Conservation (phyloP, 345 rosid species). For the Melaleuca alternifolia region DNA sequence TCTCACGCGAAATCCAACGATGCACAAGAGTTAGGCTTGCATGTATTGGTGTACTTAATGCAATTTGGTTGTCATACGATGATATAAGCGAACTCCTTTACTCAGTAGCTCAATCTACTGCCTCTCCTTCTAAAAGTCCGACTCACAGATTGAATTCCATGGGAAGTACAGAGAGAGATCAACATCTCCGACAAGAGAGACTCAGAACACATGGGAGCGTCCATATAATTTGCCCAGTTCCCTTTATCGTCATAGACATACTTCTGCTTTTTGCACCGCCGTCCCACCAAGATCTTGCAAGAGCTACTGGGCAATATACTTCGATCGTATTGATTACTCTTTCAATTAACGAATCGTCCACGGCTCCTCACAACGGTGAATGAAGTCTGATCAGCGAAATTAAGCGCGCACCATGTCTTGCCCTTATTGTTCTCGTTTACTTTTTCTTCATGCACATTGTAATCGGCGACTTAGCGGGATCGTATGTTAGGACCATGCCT, state of each 20-base stretch:
- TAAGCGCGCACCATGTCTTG: not conserved
- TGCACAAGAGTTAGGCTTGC: not conserved
- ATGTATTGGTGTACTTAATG: not conserved
- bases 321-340: not conserved
- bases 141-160: not conserved
- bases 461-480: not conserved
- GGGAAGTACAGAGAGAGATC: not conserved
- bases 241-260: not conserved
- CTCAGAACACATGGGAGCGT: not conserved
- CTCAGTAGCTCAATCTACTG: not conserved
- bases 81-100: not conserved
- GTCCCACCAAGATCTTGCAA: not conserved
- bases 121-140: not conserved
- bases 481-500: not conserved
- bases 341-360: not conserved
- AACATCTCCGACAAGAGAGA: not conserved
- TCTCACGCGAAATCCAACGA: no score
- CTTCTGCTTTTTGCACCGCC: not conserved
- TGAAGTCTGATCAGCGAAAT: not conserved
- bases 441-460: not conserved
- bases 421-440: not conserved
- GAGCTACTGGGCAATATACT: not conserved
- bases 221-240: rapidly evolving
- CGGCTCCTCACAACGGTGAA: rapidly evolving
- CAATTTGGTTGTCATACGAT: not conserved